Conservation (phyloP, 1,284 basidiomycete species). For the Pseudozyma sp. region DNA sequence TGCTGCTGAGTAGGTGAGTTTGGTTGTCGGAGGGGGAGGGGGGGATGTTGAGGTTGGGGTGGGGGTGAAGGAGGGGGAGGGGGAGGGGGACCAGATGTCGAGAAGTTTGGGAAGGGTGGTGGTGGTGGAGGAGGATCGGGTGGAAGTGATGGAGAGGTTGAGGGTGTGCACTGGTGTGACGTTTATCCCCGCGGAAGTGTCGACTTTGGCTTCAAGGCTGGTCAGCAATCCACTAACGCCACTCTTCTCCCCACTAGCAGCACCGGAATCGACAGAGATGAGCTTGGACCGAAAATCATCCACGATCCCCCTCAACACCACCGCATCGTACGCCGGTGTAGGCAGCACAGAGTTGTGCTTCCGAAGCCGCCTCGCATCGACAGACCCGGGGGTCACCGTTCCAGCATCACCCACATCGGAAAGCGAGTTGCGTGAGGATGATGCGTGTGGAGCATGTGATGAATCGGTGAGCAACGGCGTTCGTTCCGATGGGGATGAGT, state of each 20-base stretch:
- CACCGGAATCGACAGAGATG: conserved; percentile 15
- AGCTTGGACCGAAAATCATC: conserved; percentile 25
- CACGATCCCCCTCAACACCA: conserved; percentile 16
- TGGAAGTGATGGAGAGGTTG: conserved; percentile 2
- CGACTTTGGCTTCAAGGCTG: neutral
- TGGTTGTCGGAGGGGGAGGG: neutral
- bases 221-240: neutral
- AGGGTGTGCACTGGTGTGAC: conserved; percentile 31
- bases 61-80: neutral
- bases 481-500: neutral
- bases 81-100: conserved; percentile 27
- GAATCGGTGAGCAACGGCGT: conserved; percentile 26
- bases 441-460: conserved; percentile 1
- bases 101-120: conserved; percentile 11
- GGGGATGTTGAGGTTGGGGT: neutral
- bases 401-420: conserved; percentile 2
- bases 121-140: neutral
- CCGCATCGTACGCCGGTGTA: conserved; percentile 31
- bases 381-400: conserved; percentile 3
- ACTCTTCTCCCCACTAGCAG: conserved; percentile 5
- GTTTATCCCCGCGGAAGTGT: neutral
- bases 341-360: conserved; percentile 30
- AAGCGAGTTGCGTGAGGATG: conserved; percentile 4
- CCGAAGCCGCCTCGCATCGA: conserved; percentile 12
- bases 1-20: conserved; percentile 35